Base-by-base conservation (phyloP, 2,329 filamentous ascomycete genomes). In the Arthroderma uncinatum region DNA sequence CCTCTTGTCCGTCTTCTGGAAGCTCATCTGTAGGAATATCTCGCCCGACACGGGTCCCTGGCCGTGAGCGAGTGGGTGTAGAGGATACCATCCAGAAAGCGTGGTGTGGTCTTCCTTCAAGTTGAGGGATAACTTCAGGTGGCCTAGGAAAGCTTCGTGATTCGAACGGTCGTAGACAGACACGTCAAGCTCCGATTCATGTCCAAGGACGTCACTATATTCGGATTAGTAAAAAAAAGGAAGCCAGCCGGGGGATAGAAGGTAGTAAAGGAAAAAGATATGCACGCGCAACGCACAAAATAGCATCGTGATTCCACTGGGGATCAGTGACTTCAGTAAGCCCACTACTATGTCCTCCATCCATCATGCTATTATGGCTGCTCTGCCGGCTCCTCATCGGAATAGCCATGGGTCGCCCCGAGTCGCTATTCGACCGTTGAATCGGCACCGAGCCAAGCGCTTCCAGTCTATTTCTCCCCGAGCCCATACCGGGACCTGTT, bases 371-470 rank as follows among this genome's bases (percentile, higher is more conserved):
- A 57, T 91, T 95, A 73, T 92, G 91, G 75, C 92, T 97, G 74
- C 92, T 97, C 70, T 97, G 93, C 57, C 93, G 85, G 71, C 91
- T 97, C 66, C 86, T 85, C 89, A 97, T 96, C 1, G 93, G 93
- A 63, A 98, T 97, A 33, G 90, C 89, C 84, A 96, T 92, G 14
- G 90, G 82, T 55, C 86, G 82, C 28, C 90, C 88, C 30, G 85
- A 86, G 64, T 95, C 89, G 68, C 88, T 93, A 58, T 85, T 86
- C 61, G 86, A 83, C 58, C 86, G 80, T 65, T 83, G 80, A 58
- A 85, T 84, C 0, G 82, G 76, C 57, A 84, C 77, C 28, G 81
- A 79, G 25, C 56, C 54, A 7, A 60, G n/a, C 12, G 59, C 55
- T 39, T 60, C 59, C 9, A 60, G 52, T 12, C 57, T 56, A n/a